These are phyloP conservation scores for Laetiporus sulphureus DNA, from an alignment of 1,284 basidiomycete genomes.

Conservation along the genomic window DNA sequence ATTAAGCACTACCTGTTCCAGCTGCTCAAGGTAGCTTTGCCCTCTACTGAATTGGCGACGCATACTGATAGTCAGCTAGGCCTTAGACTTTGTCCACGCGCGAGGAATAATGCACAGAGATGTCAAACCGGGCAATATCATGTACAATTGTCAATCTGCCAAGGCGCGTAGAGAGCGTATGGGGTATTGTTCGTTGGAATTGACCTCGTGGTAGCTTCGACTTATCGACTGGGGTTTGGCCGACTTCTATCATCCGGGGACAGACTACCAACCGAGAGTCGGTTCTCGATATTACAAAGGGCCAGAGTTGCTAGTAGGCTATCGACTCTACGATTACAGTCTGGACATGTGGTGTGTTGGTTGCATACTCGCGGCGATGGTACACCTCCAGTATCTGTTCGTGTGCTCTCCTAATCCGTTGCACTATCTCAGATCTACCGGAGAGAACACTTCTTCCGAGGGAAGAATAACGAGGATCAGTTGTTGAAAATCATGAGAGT, in stretches of 20 bases:
- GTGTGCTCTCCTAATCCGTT: no score
- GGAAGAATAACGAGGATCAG: slow-evolving; percentile 87
- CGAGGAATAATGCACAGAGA: slow-evolving; percentile 90
- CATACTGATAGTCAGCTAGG: no score
- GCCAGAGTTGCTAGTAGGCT: slow-evolving; percentile 83
- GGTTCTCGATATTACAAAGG: slow-evolving; percentile 90
- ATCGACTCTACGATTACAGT: slow-evolving; percentile 82
- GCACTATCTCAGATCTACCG: slow-evolving; percentile 77
- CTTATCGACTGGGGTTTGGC: slow-evolving; percentile 92
- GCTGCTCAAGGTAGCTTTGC: slow-evolving; percentile 74
- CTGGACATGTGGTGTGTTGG: slow-evolving; percentile 87
- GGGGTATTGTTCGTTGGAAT: neutral
- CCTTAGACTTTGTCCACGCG: slow-evolving; percentile 84
- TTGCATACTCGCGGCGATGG: slow-evolving; percentile 87
- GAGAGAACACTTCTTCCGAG: slow-evolving; percentile 88
- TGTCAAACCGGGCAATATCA: slow-evolving; percentile 88
- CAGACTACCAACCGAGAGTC: slow-evolving; percentile 84
- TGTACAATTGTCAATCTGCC: slow-evolving; percentile 80
- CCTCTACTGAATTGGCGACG: no score
- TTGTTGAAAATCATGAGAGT: slow-evolving; percentile 83
- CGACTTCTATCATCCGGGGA: slow-evolving; percentile 86
- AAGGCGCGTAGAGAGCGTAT: slow-evolving; percentile 40
- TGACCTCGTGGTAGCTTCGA: slow-evolving; percentile 44
- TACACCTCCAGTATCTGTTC: no score
- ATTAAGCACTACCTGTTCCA: slow-evolving; percentile 85